These are phyloP conservation scores for Gynostemma pentaphyllum DNA, from an alignment of 306 rosid genomes.

Conservation along the genomic window DNA sequence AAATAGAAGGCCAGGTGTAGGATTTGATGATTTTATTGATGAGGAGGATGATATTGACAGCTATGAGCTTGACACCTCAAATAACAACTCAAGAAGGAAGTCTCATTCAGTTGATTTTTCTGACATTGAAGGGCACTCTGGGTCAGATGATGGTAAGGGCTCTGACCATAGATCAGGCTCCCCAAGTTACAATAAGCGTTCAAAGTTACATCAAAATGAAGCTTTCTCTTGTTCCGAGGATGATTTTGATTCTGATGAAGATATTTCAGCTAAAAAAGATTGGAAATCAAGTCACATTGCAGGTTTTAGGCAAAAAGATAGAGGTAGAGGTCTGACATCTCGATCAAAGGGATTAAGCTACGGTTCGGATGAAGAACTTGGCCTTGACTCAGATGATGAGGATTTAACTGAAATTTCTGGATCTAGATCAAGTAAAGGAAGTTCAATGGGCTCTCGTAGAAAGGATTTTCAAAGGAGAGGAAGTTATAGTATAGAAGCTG, in stretches of 20 bases:
- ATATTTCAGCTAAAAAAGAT: constrained; percentile 32
- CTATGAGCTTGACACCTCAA: constrained; percentile 55
- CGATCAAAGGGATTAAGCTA: constrained; percentile 50
- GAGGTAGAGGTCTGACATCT: constrained; percentile 27
- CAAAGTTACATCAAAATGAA: constrained; percentile 17
- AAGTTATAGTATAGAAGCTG: constrained; percentile 17
- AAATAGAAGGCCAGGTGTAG: constrained; percentile 39
- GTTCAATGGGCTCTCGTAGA: constrained; percentile 18
- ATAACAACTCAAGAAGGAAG: constrained; percentile 27
- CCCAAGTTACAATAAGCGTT: constrained; percentile 25
- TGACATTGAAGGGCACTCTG: constrained; percentile 38
- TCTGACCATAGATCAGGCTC: constrained; percentile 15
- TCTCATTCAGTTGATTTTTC: constrained; percentile 39
- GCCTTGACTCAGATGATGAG: constrained; percentile 69
- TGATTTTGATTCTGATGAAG: constrained; percentile 37
- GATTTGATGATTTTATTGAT: constrained; percentile 92
- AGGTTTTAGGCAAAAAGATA: constrained; percentile 31
- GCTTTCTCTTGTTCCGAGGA: constrained; percentile 49
- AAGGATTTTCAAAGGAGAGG: constrained; percentile 27
- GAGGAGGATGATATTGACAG: constrained; percentile 81
- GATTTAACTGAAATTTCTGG: constrained; percentile 27
- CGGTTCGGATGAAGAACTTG: constrained; percentile 70
- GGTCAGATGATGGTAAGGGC: constrained; percentile 34
- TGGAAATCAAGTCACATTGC: constrained; percentile 59
- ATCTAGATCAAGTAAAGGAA: constrained; percentile 31